Evolutionary conservation across 2,329 filamentous ascomycete species (phyloP), one percentile per base, ranked within the genome.

Genomic region (Trichoderma arundinaceum): DNA sequence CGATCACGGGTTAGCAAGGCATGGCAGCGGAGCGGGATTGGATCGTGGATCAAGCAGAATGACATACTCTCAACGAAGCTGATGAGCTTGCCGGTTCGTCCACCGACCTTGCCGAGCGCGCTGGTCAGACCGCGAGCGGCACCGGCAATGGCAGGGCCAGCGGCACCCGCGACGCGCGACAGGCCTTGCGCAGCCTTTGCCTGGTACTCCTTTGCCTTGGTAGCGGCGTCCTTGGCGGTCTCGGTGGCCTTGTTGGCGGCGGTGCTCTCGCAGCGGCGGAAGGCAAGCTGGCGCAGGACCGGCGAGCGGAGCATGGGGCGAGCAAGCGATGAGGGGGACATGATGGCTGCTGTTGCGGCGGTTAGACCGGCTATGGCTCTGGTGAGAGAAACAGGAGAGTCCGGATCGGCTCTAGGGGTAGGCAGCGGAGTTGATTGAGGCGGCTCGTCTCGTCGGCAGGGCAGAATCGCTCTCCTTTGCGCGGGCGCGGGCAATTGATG

Each of bases 11-110:
- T 63, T 39, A 63, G 59, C 59, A 54, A 57, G 22, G 33, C 52
- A 35, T 35, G 32, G 38, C 10, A 38, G 13, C 8, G 2, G 17
- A 3, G 2, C 6, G 10, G 15, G 13, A n/a, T 15, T 28, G 4
- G 22, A n/a, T n/a, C 13, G 7, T 7, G 5, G 22, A 10, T 13
- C 6, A 7, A 39, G 35, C n/a, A 5, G 10, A n/a, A 15, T 38
- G 9, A 83, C 93, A 82, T 87, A 98, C 95, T 90, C 86, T 97
- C 92, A 75, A 95, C 84, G 75, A 94, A 91, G 72, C 83, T 84
- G 78, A 97, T 86, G 72, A 94, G 76, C 79, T 86, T 88, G 74
- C 92, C 93, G 68, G 92, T 94, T 74, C 91, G 88, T 74, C 94
- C 94, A 75, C 93, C 94, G 77, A 94, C 85, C 81, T 88, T 90